A percentile compares a stretch with the other conserved stretches of the same genome.
Conservation (phyloP, 1,284 basidiomycete species). For the Xerocomus minutiporus region DNA sequence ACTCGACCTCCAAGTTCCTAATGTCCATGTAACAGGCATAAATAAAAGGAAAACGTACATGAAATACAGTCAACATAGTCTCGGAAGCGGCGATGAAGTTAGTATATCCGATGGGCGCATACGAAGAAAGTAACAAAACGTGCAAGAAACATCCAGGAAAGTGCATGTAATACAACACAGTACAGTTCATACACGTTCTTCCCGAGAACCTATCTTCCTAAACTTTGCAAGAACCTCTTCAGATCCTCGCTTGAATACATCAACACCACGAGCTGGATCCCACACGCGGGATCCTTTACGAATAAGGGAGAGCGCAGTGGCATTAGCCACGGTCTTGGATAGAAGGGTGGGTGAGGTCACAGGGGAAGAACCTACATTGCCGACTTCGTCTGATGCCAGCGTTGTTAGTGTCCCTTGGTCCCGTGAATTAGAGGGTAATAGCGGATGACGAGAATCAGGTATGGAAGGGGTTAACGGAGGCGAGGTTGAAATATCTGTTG, state of each 20-base stretch:
- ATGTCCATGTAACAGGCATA: neutral
- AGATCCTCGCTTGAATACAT: conserved; percentile 75
- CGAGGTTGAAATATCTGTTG: conserved; percentile 22
- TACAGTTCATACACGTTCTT: conserved; percentile 37
- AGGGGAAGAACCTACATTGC: neutral
- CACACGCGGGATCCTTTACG: conserved; percentile 55
- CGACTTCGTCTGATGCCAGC: conserved; percentile 2
- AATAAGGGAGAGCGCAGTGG: conserved; percentile 19
- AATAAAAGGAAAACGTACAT: neutral
- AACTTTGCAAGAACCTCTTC: conserved; percentile 79
- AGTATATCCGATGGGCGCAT: conserved; percentile 1
- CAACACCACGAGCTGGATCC: conserved; percentile 76
- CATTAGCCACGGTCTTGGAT: conserved; percentile 44
- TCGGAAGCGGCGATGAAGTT: neutral
- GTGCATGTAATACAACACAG: conserved; percentile 2
- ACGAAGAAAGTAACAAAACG: conserved; percentile 3
- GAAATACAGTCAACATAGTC: neutral
- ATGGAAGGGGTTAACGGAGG: neutral
- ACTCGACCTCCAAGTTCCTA: neutral
- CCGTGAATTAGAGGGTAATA: neutral
- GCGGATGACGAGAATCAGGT: neutral
- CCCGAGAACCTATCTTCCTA: conserved; percentile 69
- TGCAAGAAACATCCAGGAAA: neutral
- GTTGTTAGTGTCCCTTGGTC: neutral
- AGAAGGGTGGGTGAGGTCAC: conserved; percentile 34